A percentile compares a stretch with the other conserved stretches of the same genome.
Evolutionary conservation across 768 basidiomycete species (phyloP).

Genomic region (Leccinum olivaceopallidum): DNA sequence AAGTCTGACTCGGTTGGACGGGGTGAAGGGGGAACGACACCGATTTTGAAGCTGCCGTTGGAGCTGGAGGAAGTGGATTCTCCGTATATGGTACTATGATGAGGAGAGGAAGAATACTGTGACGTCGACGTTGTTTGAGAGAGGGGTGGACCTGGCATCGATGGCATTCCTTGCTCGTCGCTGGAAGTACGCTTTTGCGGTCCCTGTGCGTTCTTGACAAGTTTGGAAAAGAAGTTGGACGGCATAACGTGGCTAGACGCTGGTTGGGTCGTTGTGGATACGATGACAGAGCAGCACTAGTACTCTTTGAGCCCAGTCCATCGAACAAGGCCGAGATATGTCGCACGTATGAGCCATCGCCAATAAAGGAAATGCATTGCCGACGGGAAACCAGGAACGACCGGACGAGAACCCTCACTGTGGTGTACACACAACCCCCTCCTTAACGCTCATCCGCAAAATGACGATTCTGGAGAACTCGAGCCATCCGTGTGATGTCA

Average conservation of each 20-base stretch:
- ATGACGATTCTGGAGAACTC: no score
- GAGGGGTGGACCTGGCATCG: constrained; percentile 1
- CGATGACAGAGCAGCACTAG: no score
- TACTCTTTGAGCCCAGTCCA: no score
- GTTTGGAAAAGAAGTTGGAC: constrained; percentile 32
- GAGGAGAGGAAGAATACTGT: constrained; percentile 7
- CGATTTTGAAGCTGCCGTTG: constrained; percentile 30
- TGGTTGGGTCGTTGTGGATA: no score
- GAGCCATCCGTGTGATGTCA: no score
- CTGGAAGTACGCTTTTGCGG: neutral
- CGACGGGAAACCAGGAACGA: no score
- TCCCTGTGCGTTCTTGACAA: constrained; percentile 25
- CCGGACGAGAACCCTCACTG: no score
- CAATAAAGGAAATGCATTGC: neutral
- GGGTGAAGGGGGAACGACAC: constrained; percentile 33
- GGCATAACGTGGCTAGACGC: constrained; percentile 19
- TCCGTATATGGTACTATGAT: constrained; percentile 1
- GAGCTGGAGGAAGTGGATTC: constrained; percentile 14
- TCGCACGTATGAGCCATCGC: neutral
- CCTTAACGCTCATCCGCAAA: no score
- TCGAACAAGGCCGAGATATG: no score
- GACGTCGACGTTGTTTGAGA: constrained; percentile 18
- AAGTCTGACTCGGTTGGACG: constrained; percentile 19
- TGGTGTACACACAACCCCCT: no score
- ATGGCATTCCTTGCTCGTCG: constrained; percentile 1